Conservation (phyloP, 345 rosid species). For the Noccaea bulbosa region DNA sequence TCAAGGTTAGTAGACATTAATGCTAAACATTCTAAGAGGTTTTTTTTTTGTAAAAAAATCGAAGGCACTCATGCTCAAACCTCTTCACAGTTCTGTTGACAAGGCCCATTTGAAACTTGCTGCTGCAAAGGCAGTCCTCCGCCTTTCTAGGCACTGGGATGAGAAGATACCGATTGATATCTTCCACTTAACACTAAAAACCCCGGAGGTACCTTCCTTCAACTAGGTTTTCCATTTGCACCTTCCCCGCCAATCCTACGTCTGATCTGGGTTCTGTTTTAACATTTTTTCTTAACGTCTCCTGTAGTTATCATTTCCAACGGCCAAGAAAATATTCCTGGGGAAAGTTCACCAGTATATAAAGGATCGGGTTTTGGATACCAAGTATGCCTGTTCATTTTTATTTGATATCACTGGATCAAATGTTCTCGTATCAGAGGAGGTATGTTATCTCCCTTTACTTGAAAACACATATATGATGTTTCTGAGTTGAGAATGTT, state of each 20-base stretch:
- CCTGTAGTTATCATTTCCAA: constrained; percentile 73
- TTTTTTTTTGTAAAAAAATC: constrained; percentile 9
- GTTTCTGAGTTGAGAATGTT: constrained; percentile 32
- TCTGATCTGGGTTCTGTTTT: constrained; percentile 28
- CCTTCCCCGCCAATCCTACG: background rate
- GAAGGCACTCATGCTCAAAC: constrained; percentile 30
- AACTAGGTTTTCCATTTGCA: constrained; percentile 11
- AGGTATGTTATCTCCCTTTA: constrained; percentile 57
- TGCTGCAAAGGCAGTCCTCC: constrained; percentile 94
- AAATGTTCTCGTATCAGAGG: constrained; percentile 61
- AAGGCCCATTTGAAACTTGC: constrained; percentile 92
- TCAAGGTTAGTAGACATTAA: constrained; percentile 64
- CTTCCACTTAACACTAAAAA: constrained; percentile 72
- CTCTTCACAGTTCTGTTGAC: constrained; percentile 71
- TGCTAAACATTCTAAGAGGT: constrained; percentile 24
- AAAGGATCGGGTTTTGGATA: constrained; percentile 85
- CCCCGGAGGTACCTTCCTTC: constrained; percentile 62
- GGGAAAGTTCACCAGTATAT: constrained; percentile 88
- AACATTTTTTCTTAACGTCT: constrained; percentile 14
- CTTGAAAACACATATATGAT: constrained; percentile 35
- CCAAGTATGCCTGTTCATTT: constrained; percentile 87
- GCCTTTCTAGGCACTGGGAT: constrained; percentile 88
- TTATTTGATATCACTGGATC: constrained; percentile 56
- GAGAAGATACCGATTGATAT: constrained; percentile 80
- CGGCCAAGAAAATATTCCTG: constrained; percentile 75